Evolutionary conservation across 2,329 filamentous ascomycete species (phyloP).

Genomic region (Elsinoe arachidis): DNA sequence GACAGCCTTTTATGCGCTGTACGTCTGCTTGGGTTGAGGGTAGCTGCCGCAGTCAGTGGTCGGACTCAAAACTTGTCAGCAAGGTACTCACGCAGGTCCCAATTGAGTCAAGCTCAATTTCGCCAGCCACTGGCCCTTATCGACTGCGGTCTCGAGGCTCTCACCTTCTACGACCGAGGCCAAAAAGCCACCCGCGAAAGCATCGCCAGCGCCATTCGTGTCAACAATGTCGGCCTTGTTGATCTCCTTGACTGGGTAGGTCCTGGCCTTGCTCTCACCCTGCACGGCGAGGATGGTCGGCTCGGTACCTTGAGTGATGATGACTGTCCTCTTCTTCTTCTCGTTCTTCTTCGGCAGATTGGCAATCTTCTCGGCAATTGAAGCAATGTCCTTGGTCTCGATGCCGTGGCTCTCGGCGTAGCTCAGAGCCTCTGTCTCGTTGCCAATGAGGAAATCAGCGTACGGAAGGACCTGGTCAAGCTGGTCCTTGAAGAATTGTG

Average conservation of each 20-base stretch:
- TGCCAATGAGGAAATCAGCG: constrained; percentile 94
- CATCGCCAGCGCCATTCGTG: constrained; percentile 92
- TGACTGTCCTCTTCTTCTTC: constrained; percentile 72
- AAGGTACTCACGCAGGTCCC: constrained; percentile 75
- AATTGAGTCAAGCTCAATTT: constrained; percentile 89
- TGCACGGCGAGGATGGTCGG: constrained; percentile 74
- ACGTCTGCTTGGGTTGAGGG: constrained; percentile 32
- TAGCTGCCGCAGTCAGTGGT: constrained; percentile 20
- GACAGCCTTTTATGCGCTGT: constrained; percentile 19
- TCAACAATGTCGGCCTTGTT: constrained; percentile 74
- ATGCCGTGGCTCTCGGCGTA: constrained; percentile 78
- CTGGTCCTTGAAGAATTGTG: constrained; percentile 95
- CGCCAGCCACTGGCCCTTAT: constrained; percentile 96
- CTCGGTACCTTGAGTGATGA: constrained; percentile 90
- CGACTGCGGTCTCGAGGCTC: constrained; percentile 65
- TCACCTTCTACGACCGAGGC: constrained; percentile 84
- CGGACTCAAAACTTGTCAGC: not conserved
- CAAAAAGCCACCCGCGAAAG: constrained; percentile 88
- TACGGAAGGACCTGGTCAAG: constrained; percentile 79
- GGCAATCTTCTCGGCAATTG: constrained; percentile 78
- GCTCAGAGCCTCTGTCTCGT: constrained; percentile 86
- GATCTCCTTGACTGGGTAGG: constrained; percentile 76
- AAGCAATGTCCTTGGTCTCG: constrained; percentile 64
- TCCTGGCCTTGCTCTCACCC: constrained; percentile 53
- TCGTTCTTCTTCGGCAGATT: constrained; percentile 87